These are phyloP conservation scores for Collybia sordida DNA, from an alignment of 768 basidiomycete species.

Conservation along the genomic window DNA sequence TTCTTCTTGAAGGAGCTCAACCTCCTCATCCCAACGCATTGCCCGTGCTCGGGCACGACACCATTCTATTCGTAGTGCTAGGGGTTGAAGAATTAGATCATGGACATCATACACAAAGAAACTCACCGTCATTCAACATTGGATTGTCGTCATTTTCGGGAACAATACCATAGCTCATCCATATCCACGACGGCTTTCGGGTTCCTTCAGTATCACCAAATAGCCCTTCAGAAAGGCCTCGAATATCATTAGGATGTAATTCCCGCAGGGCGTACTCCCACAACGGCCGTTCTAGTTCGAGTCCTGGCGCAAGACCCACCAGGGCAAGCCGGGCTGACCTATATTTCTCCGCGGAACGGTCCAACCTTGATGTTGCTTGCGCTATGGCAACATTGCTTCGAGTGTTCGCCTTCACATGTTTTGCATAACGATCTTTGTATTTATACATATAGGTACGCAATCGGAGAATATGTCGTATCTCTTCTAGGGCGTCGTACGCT, in stretches of 20 bases:
- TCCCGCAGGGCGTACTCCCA: neutral
- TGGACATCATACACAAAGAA: neutral
- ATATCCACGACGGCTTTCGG: neutral
- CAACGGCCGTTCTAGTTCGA: neutral
- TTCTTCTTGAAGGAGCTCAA: slow-evolving; percentile 22
- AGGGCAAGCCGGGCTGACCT: neutral
- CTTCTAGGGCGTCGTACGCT: slow-evolving; percentile 11
- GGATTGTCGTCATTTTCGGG: neutral
- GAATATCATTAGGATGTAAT: neutral
- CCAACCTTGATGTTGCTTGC: neutral
- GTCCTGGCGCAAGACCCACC: neutral
- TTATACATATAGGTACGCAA: slow-evolving; percentile 12
- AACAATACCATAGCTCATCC: neutral
- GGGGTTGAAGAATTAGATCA: too few relatives aligned
- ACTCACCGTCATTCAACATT: neutral
- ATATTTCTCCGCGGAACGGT: neutral
- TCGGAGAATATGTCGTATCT: slow-evolving; percentile 13
- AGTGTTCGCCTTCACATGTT: slow-evolving; percentile 3
- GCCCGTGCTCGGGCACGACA: slow-evolving; percentile 16
- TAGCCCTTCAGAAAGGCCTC: neutral
- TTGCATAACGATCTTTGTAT: slow-evolving; percentile 10
- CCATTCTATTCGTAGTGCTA: slow-evolving; percentile 20
- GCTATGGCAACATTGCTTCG: neutral
- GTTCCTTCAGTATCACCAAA: neutral
- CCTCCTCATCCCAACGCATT: slow-evolving; percentile 20